These are phyloP conservation scores for Ustilago shanxiensis DNA, from an alignment of 1,284 basidiomycete genomes.

Conservation along the genomic window DNA sequence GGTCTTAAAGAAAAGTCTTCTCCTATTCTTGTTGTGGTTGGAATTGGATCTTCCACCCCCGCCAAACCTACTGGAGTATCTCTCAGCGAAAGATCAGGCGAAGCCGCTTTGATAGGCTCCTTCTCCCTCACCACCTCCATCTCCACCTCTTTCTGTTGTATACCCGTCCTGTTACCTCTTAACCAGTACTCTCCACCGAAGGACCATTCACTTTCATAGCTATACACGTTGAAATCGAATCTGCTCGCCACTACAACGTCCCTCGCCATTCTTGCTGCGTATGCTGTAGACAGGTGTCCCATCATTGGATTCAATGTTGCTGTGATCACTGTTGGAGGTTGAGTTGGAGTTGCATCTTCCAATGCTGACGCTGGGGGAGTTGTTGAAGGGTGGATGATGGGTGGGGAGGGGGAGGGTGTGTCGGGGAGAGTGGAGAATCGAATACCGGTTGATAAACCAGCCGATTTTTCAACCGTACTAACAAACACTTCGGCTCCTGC, in stretches of 20 bases:
- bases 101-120: not conserved
- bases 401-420: conserved; percentile 64
- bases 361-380: not conserved
- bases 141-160: not conserved
- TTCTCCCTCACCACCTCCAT: not conserved
- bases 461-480: conserved; percentile 90
- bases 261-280: conserved; percentile 86
- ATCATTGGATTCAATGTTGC: conserved; percentile 96
- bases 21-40: too few species aligned
- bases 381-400: conserved; percentile 2
- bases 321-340: conserved; percentile 89
- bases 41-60: too few species aligned
- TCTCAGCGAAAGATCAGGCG: not conserved
- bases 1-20: too few species aligned
- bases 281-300: conserved; percentile 90
- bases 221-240: conserved; percentile 97
- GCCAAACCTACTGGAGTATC: too few species aligned
- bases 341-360: conserved; percentile 68
- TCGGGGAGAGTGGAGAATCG: conserved; percentile 91
- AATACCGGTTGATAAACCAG: conserved; percentile 92
- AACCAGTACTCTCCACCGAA: conserved; percentile 74
- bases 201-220: conserved; percentile 94
- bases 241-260: conserved; percentile 90
- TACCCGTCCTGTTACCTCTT: not conserved
- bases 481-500: conserved; percentile 95